Evolutionary conservation across 75 land plant species (phyloP).

Genomic region (Sequoia sempervirens): DNA sequence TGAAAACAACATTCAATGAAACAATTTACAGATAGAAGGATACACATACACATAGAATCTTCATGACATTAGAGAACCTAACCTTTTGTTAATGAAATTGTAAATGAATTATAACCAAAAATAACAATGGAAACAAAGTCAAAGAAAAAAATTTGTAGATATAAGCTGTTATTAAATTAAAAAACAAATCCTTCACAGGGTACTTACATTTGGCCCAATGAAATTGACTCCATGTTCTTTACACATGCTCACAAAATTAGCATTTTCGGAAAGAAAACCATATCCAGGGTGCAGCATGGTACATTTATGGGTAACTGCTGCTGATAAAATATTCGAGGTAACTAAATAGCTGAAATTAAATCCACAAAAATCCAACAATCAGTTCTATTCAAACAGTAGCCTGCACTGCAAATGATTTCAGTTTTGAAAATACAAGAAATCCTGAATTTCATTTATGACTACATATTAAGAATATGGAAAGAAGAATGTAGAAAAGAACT

Average conservation of each 20-base stretch:
- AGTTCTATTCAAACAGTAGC: not conserved
- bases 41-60: not conserved
- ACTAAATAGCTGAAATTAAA: slow-evolving; percentile 53
- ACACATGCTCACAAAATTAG: slow-evolving; percentile 86
- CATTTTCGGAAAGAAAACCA: slow-evolving; percentile 94
- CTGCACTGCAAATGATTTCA: not conserved
- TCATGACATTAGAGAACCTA: not conserved
- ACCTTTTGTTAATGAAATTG: not conserved
- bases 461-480: not conserved
- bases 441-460: slow-evolving; percentile 2
- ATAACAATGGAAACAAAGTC: not conserved
- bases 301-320: slow-evolving; percentile 71
- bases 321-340: slow-evolving; percentile 80
- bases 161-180: not conserved
- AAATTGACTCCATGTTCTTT: slow-evolving; percentile 92
- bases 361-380: slow-evolving; percentile 6
- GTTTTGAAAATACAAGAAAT: not conserved
- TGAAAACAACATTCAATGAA: not conserved
- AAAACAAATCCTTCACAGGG: not conserved
- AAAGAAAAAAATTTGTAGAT: not conserved
- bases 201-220: slow-evolving; percentile 89
- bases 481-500: not conserved
- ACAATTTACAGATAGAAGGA: not conserved
- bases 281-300: slow-evolving; percentile 98
- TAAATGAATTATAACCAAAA: not conserved